Evolutionary conservation across 345 rosid species (phyloP).

Genomic region (thale cress (Arabidopsis thaliana)): TAIR10.1 NC_003071.7:16554001-16554500

Average conservation of each 20-base stretch:
- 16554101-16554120: constrained; percentile 2
- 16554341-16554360: neutral
- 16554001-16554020: neutral
- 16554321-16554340: neutral
- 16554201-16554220: constrained; percentile 15
- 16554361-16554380: neutral
- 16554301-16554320: neutral
- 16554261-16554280: neutral
- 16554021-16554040: neutral
- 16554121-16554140: constrained; percentile 22
- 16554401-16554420: neutral
- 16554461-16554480: neutral
- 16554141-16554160: constrained; percentile 21
- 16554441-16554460: constrained; percentile 1
- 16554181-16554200: constrained; percentile 24
- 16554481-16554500: constrained; percentile 17
- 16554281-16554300: neutral
- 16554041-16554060: neutral
- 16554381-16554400: neutral
- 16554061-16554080: neutral
- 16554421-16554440: neutral
- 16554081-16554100: constrained; percentile 30
- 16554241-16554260: neutral
- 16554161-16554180: constrained; percentile 25
- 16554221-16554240: constrained; percentile 15